phyloP scores from a whole-genome alignment of 169 alveolate genomes.

The Eimeria falciformis region DNA sequence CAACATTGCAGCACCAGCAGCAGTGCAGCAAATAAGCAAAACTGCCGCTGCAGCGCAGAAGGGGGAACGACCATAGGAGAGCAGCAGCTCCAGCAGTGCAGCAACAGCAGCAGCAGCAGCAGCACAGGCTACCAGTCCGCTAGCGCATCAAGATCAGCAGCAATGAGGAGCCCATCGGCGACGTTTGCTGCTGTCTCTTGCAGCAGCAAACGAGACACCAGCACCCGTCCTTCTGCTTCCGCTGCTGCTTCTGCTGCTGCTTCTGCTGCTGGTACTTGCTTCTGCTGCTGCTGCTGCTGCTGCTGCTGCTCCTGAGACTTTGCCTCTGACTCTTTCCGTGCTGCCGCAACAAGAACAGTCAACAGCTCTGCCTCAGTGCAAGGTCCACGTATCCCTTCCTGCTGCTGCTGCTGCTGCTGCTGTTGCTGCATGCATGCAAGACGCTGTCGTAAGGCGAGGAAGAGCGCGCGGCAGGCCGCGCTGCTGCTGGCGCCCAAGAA shows the following conservation, averaged over 20 bases:
- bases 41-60: too few relatives aligned
- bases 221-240: conserved; percentile 21
- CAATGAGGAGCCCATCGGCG: conserved; percentile 52
- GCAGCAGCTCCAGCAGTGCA: conserved; percentile 14
- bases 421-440: conserved; percentile 21
- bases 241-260: conserved; percentile 49
- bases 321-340: not conserved
- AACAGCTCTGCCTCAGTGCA: conserved; percentile 22
- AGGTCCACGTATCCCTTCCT: not conserved
- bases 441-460: conserved; percentile 37
- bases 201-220: conserved; percentile 33
- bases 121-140: conserved; percentile 50
- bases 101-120: not conserved
- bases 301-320: too few relatives aligned
- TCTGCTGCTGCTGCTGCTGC: conserved; percentile 27
- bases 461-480: conserved; percentile 52
- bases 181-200: conserved; percentile 24
- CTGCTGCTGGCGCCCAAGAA: conserved; percentile 58
- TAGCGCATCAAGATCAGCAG: conserved; percentile 54
- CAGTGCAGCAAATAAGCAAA: too few relatives aligned
- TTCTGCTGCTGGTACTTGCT: conserved; percentile 28
- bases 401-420: conserved; percentile 28
- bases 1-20: not conserved
- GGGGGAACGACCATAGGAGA: not conserved
- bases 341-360: conserved; percentile 11